Evolutionary conservation across 345 rosid genomes (phyloP), one percentile per base, ranked within the genome.

Genomic region (Eucalyptus erythrocorys): DNA sequence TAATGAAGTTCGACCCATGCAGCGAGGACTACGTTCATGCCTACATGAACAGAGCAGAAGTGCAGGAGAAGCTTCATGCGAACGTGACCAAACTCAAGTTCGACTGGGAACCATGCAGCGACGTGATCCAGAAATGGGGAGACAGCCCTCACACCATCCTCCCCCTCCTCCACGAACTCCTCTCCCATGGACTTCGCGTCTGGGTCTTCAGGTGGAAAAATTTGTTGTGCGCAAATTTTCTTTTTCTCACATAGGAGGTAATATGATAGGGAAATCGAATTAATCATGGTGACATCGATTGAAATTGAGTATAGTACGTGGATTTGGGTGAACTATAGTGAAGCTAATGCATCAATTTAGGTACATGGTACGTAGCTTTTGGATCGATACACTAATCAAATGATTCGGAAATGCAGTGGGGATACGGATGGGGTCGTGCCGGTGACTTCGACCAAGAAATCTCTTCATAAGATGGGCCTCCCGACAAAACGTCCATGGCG

Each of bases 61-160:
- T 96, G n/a, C 99, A 97, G 91, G 92, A 89, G 80, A 98, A 94
- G n/a, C 87, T 97, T 85, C 99, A 97, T 88, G 99, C 98, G 59
- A 97, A 96, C 84, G 93, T 93, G 51, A 97, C 99, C 10, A 94
- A 93, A 64, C 94, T 97, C 21, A 88, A 92, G 51, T 92, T 93
- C 88, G 93, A 92, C 71, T 97, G 99, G 99, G 86, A 94, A 88
- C 94, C 97, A 1, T 97, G 99, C 92, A 95, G 97, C 90, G 90
- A 91, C 13, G 64, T 96, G 53, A 86, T 96, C 12, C n/a, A 15
- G 19, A 71, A 53, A 4, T 96, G 99, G 99, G 61, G 85, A 7
- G 97, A 97, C 59, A 95, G 97, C 89, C 95, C 99, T 34, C 88
- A 95, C 21, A 94, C 98, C n/a, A 82, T 96, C 81, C 91, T 95